Base-by-base conservation (phyloP, 208 protist species). In the Crithidia bombi region DNA sequence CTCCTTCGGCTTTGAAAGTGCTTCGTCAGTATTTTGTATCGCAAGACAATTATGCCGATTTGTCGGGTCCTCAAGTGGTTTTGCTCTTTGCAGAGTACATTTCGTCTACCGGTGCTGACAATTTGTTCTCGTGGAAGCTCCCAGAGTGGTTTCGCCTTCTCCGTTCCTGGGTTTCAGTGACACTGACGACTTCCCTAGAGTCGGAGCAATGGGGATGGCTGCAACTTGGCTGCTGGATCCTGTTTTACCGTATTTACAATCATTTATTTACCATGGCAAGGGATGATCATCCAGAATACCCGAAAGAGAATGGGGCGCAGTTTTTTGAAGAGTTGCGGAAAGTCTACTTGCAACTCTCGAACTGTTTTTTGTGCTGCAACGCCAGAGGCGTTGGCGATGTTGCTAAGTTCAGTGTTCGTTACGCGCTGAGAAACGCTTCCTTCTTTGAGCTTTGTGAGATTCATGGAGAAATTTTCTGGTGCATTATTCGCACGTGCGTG, bases 211-310 rank as follows among this genome's bases (percentile, higher is more conserved):
- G 64, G 25, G 55, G 26, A 32, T 71, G 46, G 52, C 58, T 71
- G 38, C 71, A 71, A n/a, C 32, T 67, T 5, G 26, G 63, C n/a
- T 70, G 55, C 35, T 77, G 71, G 71, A 62, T 47, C n/a, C 64
- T 77, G 32, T 77, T 77, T 33, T 47, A 58, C 32, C 56, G 43
- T 23, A 26, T 69, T 25, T 57, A 61, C n/a, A 41, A 39, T 5
- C 64, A 61, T 26, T 11, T 61, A 17, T 69, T 41, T 25, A 9
- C 36, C 1, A 41, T 69, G 49, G 49, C 52, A 15, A 69, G 28
- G 17, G 17, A 17, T 1, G 51, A 41, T 1, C 52, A 61, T 25
- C 51, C 39, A 6, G 41, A n/a, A 1, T 57, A 69, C 26, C 51
- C 64, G 15, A 61, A 61, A 21, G 41, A 57, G 39, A 41, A 38